Evolutionary conservation across 805 yeast species (phyloP).

Genomic region (Teunomyces gatunensis): DNA sequence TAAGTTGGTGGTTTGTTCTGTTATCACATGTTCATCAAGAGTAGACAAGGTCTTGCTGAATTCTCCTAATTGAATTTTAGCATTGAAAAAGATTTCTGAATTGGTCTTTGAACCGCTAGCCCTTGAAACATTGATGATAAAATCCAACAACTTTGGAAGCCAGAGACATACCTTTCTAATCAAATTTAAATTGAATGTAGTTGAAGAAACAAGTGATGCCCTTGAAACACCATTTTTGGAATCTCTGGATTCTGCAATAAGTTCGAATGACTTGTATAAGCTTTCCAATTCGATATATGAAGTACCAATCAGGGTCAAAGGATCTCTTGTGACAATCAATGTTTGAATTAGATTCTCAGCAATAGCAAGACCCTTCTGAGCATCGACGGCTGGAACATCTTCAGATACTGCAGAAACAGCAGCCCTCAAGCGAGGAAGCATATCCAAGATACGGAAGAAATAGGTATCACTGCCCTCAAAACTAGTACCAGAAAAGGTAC

Average conservation of each 20-base stretch:
- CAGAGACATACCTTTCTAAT: conserved; percentile 18
- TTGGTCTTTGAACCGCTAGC: conserved; percentile 10
- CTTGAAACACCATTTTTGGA: conserved; percentile 9
- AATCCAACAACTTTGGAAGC: conserved; percentile 39
- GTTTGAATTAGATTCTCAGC: conserved; percentile 67
- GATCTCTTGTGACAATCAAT: conserved; percentile 52
- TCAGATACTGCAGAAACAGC: conserved; percentile 58
- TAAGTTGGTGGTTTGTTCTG: conserved; percentile 14
- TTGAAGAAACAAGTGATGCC: conserved; percentile 18
- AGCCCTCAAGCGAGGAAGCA: conserved; percentile 75
- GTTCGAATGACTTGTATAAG: conserved; percentile 13
- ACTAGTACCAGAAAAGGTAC: conserved; percentile 37
- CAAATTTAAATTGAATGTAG: conserved; percentile 14
- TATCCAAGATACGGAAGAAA: conserved; percentile 70
- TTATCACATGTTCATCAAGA: conserved; percentile 18
- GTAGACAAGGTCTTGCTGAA: conserved; percentile 12
- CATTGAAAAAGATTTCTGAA: conserved; percentile 13
- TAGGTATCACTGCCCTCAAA: conserved; percentile 46
- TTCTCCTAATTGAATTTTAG: conserved; percentile 15
- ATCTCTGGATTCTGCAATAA: conserved; percentile 12
- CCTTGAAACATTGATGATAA: conserved; percentile 20
- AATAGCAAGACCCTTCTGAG: conserved; percentile 73
- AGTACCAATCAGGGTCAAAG: conserved; percentile 36
- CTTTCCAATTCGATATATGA: conserved; percentile 9
- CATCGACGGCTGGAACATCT: conserved; percentile 73